These are phyloP conservation scores for Mentha longifolia DNA, from an alignment of 257 asterid species.

Conservation along the genomic window DNA sequence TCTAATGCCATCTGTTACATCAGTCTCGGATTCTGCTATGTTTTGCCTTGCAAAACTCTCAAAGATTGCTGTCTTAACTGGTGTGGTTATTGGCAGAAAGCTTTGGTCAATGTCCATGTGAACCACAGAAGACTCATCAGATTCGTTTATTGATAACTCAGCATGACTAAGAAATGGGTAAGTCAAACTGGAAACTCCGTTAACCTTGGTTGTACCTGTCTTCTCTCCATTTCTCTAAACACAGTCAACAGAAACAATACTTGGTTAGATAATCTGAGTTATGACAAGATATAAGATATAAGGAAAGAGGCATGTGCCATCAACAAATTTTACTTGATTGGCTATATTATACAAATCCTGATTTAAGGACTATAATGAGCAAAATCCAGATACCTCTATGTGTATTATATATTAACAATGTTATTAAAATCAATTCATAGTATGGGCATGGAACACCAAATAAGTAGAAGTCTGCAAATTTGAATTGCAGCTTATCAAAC, in stretches of 20 bases:
- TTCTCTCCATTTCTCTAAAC: conserved; percentile 66
- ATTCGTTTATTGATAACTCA: conserved; percentile 69
- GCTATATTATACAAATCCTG: conserved; percentile 1
- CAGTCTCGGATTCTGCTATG: conserved; percentile 81
- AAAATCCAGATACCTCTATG: background rate
- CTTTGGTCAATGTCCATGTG: conserved; percentile 96
- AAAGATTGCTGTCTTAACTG: conserved; percentile 89
- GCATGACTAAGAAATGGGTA: conserved; percentile 70
- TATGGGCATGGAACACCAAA: background rate
- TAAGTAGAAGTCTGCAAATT: background rate
- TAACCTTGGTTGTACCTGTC: conserved; percentile 49
- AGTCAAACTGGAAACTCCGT: conserved; percentile 69
- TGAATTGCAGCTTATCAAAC: conserved; percentile 1
- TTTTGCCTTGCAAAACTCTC: conserved; percentile 98
- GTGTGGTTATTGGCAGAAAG: conserved; percentile 84
- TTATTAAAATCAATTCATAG: background rate
- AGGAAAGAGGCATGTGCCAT: background rate
- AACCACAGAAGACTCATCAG: conserved; percentile 59
- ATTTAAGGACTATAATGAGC: background rate
- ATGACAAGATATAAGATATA: conserved; percentile 31
- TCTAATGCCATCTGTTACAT: conserved; percentile 64
- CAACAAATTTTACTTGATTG: background rate
- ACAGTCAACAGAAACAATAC: conserved; percentile 18
- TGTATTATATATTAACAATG: background rate
- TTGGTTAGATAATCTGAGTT: conserved; percentile 3